Evolutionary conservation across 352 stramenopile species (phyloP), one percentile per base, ranked within the genome.

Genomic region (Phytophthora pinifolia): DNA sequence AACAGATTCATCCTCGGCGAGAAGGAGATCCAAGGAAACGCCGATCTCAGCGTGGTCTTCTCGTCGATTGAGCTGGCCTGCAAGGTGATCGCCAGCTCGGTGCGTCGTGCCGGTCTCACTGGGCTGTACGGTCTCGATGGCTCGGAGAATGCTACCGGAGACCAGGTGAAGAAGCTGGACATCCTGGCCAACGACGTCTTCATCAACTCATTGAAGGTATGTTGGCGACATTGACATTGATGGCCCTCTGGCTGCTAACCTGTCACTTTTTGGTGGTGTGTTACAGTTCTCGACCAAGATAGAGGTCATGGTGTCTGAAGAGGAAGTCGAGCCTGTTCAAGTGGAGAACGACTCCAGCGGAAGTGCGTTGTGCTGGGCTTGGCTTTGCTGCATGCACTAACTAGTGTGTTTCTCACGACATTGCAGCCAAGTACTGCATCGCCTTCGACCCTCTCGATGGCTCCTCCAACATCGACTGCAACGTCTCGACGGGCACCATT

Each of bases 401-500:
- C 37, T 43, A 4, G 37, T 25, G 34, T 46, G 33, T 52, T 30
- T 39, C 9, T 25, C 29, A 12, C 29, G 41, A 12, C 12, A 10
- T 8, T 32, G 9, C 14, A 94, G 89, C 82, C 70, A 92, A 97
- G 74, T 99, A 97, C 82, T 98, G 92, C 74, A 97, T 99, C 51
- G 96, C 93, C 12, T 99, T 99, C 60, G 97, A 99, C 66, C 97
- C 97, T 38, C 81, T 99, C 1, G 97, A 99, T 66, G 97, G 97
- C 31, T 98, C 92, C 27, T 98, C 88, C 44, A 99, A 99, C 77
- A 99, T 99, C 85, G 97, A 99, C 74, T 99, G 96, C 75, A 99
- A 99, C 73, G 96, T 99, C 22, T 98, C 93, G 37, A 98, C 97
- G 13, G 96, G 97, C 47, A 99, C 96, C 38, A 99, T 99, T 70